phyloP scores from a whole-genome alignment of 83 land plant genomes.

The Isoetes engelmannii region DNA sequence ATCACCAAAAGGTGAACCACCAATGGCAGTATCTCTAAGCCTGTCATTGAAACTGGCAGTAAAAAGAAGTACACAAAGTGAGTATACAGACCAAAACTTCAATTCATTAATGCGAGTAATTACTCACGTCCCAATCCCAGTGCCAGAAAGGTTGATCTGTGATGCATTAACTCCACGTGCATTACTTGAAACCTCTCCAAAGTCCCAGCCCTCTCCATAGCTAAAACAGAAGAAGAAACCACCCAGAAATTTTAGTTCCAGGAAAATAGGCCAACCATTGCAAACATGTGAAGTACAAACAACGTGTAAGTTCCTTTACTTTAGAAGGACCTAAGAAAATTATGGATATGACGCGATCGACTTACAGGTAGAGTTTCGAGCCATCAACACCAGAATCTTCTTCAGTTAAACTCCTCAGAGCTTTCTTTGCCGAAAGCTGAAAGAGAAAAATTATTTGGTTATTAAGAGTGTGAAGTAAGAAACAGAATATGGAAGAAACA shows the following conservation, averaged over 20 bases:
- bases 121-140: slow-evolving; percentile 84
- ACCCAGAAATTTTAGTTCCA: not conserved
- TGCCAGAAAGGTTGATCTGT: slow-evolving; percentile 73
- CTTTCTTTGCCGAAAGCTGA: slow-evolving; percentile 62
- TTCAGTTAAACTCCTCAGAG: slow-evolving; percentile 44
- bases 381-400: slow-evolving; percentile 77
- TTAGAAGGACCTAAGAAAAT: too few species aligned
- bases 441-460: not conserved
- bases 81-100: not conserved
- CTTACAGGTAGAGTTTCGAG: slow-evolving; percentile 72
- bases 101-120: not conserved
- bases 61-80: not conserved
- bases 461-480: not conserved
- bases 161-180: slow-evolving; percentile 86
- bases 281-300: too few species aligned
- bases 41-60: slow-evolving; percentile 84
- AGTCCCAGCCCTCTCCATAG: slow-evolving; percentile 99
- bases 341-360: not conserved
- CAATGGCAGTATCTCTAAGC: slow-evolving; percentile 80
- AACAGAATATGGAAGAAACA: not conserved
- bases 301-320: too few species aligned
- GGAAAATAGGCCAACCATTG: too few species aligned
- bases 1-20: slow-evolving; percentile 96
- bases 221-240: slow-evolving; percentile 25
- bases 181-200: slow-evolving; percentile 90